phyloP scores from a whole-genome alignment of 768 basidiomycete species.

The Rhodotorula toruloides region DNA sequence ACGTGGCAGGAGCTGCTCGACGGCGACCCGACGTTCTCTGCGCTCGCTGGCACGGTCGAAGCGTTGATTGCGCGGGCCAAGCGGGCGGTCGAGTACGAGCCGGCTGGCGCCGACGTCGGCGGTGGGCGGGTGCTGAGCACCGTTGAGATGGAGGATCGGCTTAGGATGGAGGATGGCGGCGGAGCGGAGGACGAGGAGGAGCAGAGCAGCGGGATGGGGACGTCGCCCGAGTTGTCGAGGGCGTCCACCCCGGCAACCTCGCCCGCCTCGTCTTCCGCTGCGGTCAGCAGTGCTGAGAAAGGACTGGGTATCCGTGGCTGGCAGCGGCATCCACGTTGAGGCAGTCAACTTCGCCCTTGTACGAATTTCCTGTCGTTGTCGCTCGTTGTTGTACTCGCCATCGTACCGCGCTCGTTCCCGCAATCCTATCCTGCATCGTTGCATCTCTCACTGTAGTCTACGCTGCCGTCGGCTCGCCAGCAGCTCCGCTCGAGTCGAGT shows the following conservation, averaged over 20 bases:
- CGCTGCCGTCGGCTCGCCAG: too few species aligned
- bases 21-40: constrained; percentile 53
- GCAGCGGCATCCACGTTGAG: too few species aligned
- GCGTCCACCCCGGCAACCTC: background rate
- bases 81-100: constrained; percentile 46
- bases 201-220: constrained; percentile 41
- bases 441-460: too few species aligned
- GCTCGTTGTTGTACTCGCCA: too few species aligned
- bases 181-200: constrained; percentile 38
- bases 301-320: too few species aligned
- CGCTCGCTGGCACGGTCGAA: constrained; percentile 63
- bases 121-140: constrained; percentile 61
- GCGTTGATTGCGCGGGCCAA: constrained; percentile 53
- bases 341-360: too few species aligned
- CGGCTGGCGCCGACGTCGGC: constrained; percentile 48
- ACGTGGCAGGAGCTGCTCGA: constrained; percentile 49
- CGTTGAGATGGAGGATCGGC: constrained; percentile 58
- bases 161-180: constrained; percentile 46
- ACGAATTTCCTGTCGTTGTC: too few species aligned
- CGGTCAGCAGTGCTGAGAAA: too few species aligned
- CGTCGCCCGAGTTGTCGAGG: background rate
- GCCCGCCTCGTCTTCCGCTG: too few species aligned
- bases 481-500: too few species aligned
- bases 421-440: too few species aligned
- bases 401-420: too few species aligned